phyloP scores from a whole-genome alignment of 75 land plant genomes.

The Adiantum capillusveneris region DNA sequence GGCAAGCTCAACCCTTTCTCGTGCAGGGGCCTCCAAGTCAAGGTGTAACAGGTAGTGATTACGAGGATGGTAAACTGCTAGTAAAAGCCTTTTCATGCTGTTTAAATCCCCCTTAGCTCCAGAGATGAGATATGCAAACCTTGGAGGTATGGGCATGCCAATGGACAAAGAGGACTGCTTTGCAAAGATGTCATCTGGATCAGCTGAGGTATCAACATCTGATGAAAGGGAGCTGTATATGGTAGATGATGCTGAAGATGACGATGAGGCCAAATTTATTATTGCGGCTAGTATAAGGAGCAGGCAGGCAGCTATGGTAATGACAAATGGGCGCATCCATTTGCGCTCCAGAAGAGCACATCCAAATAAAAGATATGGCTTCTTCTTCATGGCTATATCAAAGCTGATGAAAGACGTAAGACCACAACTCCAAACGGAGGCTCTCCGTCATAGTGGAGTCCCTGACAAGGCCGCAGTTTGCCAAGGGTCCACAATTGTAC shows the following conservation, averaged over 20 bases:
- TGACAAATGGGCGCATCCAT: constrained; percentile 1
- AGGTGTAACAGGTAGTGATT: constrained; percentile 77
- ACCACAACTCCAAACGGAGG: no score
- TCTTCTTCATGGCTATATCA: neutral
- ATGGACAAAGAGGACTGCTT: neutral
- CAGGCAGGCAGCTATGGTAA: neutral
- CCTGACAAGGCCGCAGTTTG: no score
- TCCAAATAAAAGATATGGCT: neutral
- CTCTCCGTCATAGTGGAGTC: no score
- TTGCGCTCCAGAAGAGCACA: constrained; percentile 4
- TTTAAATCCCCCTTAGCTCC: constrained; percentile 57
- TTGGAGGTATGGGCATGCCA: constrained; percentile 44
- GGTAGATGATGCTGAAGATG: neutral
- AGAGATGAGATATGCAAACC: constrained; percentile 71
- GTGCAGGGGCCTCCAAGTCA: constrained; percentile 53
- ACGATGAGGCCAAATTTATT: neutral
- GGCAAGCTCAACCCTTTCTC: constrained; percentile 56
- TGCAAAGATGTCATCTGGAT: neutral
- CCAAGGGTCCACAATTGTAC: no score
- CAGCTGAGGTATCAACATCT: neutral
- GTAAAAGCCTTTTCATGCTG: constrained; percentile 45
- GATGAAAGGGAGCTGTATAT: neutral
- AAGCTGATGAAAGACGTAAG: no score
- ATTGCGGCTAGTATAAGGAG: neutral
- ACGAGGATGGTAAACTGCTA: constrained; percentile 70